A percentile compares a stretch with the other conserved stretches of the same genome.
These are phyloP conservation scores for Coemansia sp. DNA, from an alignment of 192 early-diverging fungal genomes.

Conservation along the genomic window DNA sequence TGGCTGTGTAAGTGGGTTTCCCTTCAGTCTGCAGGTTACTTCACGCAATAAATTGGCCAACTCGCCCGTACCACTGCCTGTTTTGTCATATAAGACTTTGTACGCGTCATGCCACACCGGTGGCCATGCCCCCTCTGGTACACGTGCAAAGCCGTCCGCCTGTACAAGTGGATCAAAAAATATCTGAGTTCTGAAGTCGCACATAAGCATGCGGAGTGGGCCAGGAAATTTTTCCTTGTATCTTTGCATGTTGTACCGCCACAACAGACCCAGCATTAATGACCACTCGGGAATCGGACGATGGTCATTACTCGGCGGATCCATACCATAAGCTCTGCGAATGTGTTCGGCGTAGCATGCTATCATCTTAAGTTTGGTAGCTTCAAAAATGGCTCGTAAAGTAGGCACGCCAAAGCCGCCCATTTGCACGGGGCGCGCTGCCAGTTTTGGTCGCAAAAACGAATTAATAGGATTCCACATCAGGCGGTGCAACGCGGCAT, in stretches of 20 bases:
- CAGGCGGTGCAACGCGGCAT: neutral
- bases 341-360: neutral
- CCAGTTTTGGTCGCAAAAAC: slow-evolving; percentile 1
- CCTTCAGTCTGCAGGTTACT: neutral
- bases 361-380: slow-evolving; percentile 6
- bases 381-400: neutral
- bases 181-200: neutral
- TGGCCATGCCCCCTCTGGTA: neutral
- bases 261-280: neutral
- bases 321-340: neutral
- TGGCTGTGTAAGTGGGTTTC: neutral
- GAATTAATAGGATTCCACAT: neutral
- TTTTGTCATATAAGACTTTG: neutral
- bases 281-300: neutral
- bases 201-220: neutral
- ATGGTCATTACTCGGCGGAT: neutral
- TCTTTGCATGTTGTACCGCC: neutral
- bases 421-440: neutral
- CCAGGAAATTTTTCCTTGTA: neutral
- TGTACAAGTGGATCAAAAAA: neutral
- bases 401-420: slow-evolving; percentile 3
- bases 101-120: neutral
- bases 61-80: neutral
- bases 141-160: neutral
- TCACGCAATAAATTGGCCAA: neutral